phyloP scores from a whole-genome alignment of 129 eudicot genomes.

The Ambrosia trifida region DNA sequence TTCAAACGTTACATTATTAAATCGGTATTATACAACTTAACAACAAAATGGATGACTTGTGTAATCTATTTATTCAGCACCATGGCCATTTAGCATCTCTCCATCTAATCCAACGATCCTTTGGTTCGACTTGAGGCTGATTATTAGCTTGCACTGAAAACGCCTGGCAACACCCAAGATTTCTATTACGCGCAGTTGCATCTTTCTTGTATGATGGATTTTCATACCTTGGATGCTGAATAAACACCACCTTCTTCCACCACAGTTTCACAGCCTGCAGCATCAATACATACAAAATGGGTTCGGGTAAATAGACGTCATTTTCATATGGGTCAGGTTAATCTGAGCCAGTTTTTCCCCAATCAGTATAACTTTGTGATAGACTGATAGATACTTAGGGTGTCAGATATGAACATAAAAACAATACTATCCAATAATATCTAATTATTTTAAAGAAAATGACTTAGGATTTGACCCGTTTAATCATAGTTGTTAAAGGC shows the following conservation, averaged over 20 bases:
- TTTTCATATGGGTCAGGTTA: neutral
- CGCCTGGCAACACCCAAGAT: slow-evolving; percentile 48
- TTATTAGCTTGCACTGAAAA: slow-evolving; percentile 18
- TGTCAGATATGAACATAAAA: neutral
- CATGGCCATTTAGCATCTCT: slow-evolving; percentile 86
- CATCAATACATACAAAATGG: neutral
- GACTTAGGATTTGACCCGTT: neutral
- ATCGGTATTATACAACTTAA: slow-evolving; percentile 1
- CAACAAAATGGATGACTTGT: slow-evolving; percentile 8
- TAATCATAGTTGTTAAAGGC: no score
- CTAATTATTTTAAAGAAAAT: neutral
- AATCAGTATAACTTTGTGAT: neutral
- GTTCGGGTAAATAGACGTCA: neutral
- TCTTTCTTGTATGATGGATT: slow-evolving; percentile 62
- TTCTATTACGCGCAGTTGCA: slow-evolving; percentile 47
- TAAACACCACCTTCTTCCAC: slow-evolving; percentile 80
- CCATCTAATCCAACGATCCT: slow-evolving; percentile 57
- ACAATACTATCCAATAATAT: neutral
- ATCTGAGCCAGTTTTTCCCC: neutral
- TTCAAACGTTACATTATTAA: slow-evolving; percentile 6
- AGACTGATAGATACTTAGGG: no score
- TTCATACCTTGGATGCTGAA: slow-evolving; percentile 75
- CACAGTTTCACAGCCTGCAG: slow-evolving; percentile 77
- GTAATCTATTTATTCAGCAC: slow-evolving; percentile 52
- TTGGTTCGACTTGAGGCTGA: slow-evolving; percentile 17